Evolutionary conservation across 495 filamentous ascomycete species (phyloP), one percentile per base, ranked within the genome.

Genomic region (Aspergillus sclerotioniger): DNA sequence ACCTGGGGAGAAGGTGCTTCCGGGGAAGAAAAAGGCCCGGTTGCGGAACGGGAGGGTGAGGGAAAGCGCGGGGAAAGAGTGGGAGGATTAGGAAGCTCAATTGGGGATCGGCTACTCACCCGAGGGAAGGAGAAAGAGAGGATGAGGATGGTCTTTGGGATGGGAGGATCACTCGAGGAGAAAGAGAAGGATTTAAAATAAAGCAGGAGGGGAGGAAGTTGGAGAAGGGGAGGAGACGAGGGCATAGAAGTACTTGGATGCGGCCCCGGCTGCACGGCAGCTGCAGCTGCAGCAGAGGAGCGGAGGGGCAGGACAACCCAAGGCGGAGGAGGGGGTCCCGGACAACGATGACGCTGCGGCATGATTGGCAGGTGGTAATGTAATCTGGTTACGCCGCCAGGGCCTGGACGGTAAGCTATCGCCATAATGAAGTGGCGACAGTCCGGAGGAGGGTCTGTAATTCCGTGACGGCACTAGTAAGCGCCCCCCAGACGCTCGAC

Each of bases 21-120:
- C 63, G 57, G 63, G 57, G 57, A 61, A 63, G 58, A 63, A 67
- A 67, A 67, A 57, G 39, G 55, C 64, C 64, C 61, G 61, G 60
- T 67, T 58, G 61, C 64, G 59, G 61, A 63, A 58, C 64, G 60
- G 64, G 45, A 50, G 46, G 16, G 56, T 15, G 53, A 53, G 64
- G 49, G 57, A 61, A 49, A 60, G 54, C 59, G 62, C 59, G 59
- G 59, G 59, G 59, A 32, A 56, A 49, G 25, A 48, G n/a, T 37
- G 54, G 45, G 41, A 45, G 56, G 35, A 20, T 8, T 28, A 44
- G 45, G 51, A 41, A 19, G 60, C 51, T 54, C 51, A 53, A 54
- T 54, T 51, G 43, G 53, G 13, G 35, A 35, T 41, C 37, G 41
- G 44, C n/a, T 31, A 35, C 35, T 56, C 33, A 45, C 20, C 45